These are phyloP conservation scores for Lycium ferocissimum DNA, from an alignment of 257 asterid species.

Conservation along the genomic window DNA sequence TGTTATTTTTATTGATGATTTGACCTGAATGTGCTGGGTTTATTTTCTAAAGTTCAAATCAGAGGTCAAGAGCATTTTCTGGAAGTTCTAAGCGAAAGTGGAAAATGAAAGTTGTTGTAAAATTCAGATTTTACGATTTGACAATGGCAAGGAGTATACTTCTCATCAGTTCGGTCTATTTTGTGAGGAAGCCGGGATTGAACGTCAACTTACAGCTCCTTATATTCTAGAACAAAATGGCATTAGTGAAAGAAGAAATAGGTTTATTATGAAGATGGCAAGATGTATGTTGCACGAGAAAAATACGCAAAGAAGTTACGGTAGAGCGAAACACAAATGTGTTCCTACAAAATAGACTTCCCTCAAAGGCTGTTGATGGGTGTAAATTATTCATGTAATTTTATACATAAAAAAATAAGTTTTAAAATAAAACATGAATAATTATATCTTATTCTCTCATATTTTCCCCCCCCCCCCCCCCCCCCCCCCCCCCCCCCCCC, in stretches of 20 bases:
- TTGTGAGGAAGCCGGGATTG: background rate
- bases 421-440: too few species aligned
- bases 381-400: background rate
- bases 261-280: background rate
- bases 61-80: background rate
- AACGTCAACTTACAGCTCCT: too few species aligned
- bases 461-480: too few species aligned
- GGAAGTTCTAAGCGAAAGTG: background rate
- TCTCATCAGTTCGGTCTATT: background rate
- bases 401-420: too few species aligned
- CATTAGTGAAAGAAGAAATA: background rate
- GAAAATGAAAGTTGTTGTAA: background rate
- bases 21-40: background rate
- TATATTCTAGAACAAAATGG: background rate
- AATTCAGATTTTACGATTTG: background rate
- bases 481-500: too few species aligned
- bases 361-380: background rate
- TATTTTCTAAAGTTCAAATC: background rate
- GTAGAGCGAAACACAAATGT: background rate
- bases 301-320: background rate
- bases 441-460: too few species aligned
- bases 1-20: background rate
- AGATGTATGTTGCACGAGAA: background rate
- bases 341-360: background rate
- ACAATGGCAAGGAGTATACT: background rate